Conservation (phyloP, 495 filamentous ascomycete genomes). For the Gamarada debralockiae region DNA sequence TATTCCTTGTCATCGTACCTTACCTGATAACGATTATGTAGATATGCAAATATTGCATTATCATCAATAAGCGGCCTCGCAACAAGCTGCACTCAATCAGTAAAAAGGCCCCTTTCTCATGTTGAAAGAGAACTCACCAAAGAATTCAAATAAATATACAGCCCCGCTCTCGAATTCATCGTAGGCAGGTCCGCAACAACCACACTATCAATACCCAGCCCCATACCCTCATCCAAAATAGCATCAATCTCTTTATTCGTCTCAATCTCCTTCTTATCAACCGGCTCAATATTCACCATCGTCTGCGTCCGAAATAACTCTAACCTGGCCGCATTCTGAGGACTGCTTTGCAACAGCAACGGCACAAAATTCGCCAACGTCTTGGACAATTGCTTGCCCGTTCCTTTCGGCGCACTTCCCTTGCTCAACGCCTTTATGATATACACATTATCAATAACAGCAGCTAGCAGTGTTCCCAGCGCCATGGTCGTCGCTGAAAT, state of each 20-base stretch:
- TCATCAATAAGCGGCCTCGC: constrained; percentile 84
- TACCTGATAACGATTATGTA: constrained; percentile 79
- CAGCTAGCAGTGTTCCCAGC: constrained; percentile 46
- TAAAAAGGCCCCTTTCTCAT: not conserved
- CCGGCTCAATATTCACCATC: constrained; percentile 40
- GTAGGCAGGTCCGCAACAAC: constrained; percentile 62
- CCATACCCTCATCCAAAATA: constrained; percentile 42
- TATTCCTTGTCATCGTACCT: constrained; percentile 7
- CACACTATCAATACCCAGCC: constrained; percentile 42
- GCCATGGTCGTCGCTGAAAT: constrained; percentile 41
- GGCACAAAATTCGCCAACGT: constrained; percentile 49
- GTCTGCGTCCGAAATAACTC: constrained; percentile 49
- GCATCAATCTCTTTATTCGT: constrained; percentile 43
- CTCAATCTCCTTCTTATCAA: constrained; percentile 38
- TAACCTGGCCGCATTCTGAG: constrained; percentile 44
- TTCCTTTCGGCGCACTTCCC: constrained; percentile 37
- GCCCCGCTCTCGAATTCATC: constrained; percentile 77
- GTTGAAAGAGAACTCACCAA: constrained; percentile 49
- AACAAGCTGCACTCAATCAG: constrained; percentile 52
- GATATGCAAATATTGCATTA: constrained; percentile 66
- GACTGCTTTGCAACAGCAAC: constrained; percentile 43
- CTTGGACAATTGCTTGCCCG: constrained; percentile 41
- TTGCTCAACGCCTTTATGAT: constrained; percentile 42
- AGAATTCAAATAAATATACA: constrained; percentile 90
- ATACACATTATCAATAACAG: constrained; percentile 44